phyloP scores from a whole-genome alignment of 192 early-diverging fungal genomes.

The Gaertneriomyces semiglobifer region DNA sequence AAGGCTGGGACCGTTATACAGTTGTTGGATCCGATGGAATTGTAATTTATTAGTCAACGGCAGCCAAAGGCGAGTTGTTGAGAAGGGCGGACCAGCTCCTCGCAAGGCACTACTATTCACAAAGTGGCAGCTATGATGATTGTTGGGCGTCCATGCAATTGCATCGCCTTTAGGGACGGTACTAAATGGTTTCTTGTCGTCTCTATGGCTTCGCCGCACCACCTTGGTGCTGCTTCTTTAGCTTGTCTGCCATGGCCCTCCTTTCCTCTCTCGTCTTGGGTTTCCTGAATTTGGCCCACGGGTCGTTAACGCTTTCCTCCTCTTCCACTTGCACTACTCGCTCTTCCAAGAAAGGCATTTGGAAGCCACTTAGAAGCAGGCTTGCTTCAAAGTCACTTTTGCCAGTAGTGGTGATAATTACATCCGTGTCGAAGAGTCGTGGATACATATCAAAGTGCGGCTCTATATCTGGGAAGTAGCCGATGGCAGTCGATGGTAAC shows the following conservation, averaged over 20 bases:
- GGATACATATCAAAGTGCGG: conserved; percentile 92
- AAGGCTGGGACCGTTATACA: too few relatives aligned
- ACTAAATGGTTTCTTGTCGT: too few relatives aligned
- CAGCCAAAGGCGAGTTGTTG: too few relatives aligned
- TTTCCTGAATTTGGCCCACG: conserved; percentile 53
- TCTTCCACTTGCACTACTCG: conserved; percentile 28
- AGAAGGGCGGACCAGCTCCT: too few relatives aligned
- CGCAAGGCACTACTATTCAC: too few relatives aligned
- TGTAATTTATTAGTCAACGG: too few relatives aligned
- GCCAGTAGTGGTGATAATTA: conserved; percentile 81
- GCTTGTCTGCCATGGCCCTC: conserved; percentile 24
- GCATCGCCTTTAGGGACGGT: too few relatives aligned
- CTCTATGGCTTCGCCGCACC: too few relatives aligned
- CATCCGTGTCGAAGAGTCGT: conserved; percentile 78
- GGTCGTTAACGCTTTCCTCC: conserved; percentile 39
- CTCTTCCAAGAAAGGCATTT: conserved; percentile 72
- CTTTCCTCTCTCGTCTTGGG: conserved; percentile 42
- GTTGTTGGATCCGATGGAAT: too few relatives aligned
- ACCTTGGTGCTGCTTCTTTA: background rate
- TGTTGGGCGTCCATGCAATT: too few relatives aligned
- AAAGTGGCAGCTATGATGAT: too few relatives aligned
- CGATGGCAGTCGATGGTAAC: conserved; percentile 77
- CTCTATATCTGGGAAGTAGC: conserved; percentile 96
- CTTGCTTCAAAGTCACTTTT: conserved; percentile 71
- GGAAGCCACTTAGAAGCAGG: conserved; percentile 82